Percentiles rank a stretch among this genome's conserved stretches.
These are phyloP conservation scores for Lepidium didymum DNA, from an alignment of 345 rosid genomes.

Conservation along the genomic window DNA sequence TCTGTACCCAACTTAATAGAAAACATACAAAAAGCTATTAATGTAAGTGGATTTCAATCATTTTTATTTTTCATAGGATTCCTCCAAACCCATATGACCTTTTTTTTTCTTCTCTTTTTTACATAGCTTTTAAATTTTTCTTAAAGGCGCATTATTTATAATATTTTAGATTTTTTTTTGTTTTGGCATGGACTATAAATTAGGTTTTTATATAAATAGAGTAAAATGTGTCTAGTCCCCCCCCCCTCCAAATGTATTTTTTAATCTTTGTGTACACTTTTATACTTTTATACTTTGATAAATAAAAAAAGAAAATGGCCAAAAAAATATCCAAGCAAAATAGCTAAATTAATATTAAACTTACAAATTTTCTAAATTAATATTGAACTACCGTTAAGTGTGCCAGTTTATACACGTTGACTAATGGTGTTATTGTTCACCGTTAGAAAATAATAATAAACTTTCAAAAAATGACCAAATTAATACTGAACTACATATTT, in stretches of 20 bases:
- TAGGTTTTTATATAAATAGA: not conserved
- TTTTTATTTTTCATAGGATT: conserved; percentile 18
- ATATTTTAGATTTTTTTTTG: not conserved
- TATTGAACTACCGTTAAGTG: too few relatives aligned
- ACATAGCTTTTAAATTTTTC: conserved; percentile 7
- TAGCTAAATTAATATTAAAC: too few relatives aligned
- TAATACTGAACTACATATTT: too few relatives aligned
- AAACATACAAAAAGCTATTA: not conserved
- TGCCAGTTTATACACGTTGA: too few relatives aligned
- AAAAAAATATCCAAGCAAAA: too few relatives aligned
- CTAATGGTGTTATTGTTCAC: too few relatives aligned
- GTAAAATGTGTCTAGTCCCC: not conserved
- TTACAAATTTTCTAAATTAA: too few relatives aligned
- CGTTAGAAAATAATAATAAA: too few relatives aligned
- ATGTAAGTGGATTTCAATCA: not conserved
- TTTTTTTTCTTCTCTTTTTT: conserved; percentile 7
- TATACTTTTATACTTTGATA: not conserved
- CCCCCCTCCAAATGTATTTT: too few relatives aligned
- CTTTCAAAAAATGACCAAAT: too few relatives aligned
- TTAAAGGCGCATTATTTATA: conserved; percentile 3
- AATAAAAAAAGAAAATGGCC: not conserved
- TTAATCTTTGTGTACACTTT: not conserved
- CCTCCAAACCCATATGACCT: not conserved
- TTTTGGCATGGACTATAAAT: too few relatives aligned
- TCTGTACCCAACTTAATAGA: conserved; percentile 9